These are phyloP conservation scores for Aureoboletus auriporus DNA, from an alignment of 768 basidiomycete genomes.

Conservation along the genomic window DNA sequence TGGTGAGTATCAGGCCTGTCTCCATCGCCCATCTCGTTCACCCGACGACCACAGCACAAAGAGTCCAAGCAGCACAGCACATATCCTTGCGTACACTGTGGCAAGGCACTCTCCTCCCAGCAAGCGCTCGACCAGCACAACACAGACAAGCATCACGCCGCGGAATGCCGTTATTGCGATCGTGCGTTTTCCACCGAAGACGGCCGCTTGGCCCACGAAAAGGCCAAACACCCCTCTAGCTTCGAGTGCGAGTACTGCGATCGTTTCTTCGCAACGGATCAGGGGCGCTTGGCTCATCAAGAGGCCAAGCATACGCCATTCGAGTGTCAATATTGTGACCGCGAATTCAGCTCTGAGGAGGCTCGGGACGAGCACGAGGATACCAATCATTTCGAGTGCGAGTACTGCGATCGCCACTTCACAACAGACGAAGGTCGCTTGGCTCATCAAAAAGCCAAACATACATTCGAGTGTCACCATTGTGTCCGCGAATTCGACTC, in stretches of 20 bases:
- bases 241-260: conserved; percentile 8
- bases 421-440: background rate
- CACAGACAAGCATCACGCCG: conserved; percentile 4
- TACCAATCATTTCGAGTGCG: conserved; percentile 9
- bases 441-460: conserved; percentile 2
- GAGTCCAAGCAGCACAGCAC: conserved; percentile 7
- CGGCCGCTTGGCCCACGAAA: conserved; percentile 9
- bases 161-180: conserved; percentile 8
- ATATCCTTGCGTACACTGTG: conserved; percentile 6
- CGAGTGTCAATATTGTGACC: no score
- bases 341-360: no score
- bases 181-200: background rate
- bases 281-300: conserved; percentile 3
- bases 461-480: conserved; percentile 8
- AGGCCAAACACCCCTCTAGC: conserved; percentile 1
- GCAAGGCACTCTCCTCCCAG: conserved; percentile 1
- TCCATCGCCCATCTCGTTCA: background rate
- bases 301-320: background rate
- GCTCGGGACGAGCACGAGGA: no score
- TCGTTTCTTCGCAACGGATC: background rate
- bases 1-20: no score
- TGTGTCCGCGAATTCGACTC: conserved; percentile 9
- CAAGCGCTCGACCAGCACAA: conserved; percentile 15
- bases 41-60: conserved; percentile 8
- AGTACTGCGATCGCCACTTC: conserved; percentile 6